phyloP scores from a whole-genome alignment of 176 grass and related monocot species.

The Bothriochloa decipiens region DNA sequence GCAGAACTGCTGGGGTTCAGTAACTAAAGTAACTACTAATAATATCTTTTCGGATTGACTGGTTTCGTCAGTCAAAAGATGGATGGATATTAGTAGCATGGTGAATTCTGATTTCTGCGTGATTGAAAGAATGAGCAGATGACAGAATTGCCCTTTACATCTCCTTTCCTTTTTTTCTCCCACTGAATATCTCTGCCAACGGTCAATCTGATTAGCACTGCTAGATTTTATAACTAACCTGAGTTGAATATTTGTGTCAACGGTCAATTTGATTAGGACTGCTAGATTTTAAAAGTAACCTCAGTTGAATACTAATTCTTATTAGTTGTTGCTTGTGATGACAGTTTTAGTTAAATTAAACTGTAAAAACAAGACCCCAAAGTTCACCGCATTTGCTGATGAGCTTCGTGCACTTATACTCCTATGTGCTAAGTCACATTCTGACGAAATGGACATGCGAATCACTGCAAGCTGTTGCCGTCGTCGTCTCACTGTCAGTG shows the following conservation, averaged over 20 bases:
- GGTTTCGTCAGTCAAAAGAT: slow-evolving; percentile 36
- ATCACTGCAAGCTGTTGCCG: background rate
- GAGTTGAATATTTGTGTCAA: background rate
- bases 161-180: background rate
- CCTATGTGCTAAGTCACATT: background rate
- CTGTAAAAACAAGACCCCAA: background rate
- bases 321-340: background rate
- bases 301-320: background rate
- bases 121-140: background rate
- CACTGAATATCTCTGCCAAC: slow-evolving; percentile 6
- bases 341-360: background rate
- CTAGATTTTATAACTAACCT: background rate
- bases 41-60: background rate
- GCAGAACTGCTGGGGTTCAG: slow-evolving; percentile 7
- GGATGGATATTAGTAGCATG: background rate
- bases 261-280: background rate
- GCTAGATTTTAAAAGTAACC: background rate
- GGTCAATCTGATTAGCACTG: background rate
- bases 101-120: slow-evolving; percentile 4
- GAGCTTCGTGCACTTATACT: background rate
- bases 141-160: slow-evolving; percentile 12
- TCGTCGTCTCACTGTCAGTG: background rate
- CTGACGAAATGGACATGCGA: background rate
- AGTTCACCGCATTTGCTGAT: background rate
- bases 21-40: background rate